Evolutionary conservation across 352 stramenopile genomes (phyloP), one percentile per base, ranked within the genome.

Genomic region (Pythium aristosporum): DNA sequence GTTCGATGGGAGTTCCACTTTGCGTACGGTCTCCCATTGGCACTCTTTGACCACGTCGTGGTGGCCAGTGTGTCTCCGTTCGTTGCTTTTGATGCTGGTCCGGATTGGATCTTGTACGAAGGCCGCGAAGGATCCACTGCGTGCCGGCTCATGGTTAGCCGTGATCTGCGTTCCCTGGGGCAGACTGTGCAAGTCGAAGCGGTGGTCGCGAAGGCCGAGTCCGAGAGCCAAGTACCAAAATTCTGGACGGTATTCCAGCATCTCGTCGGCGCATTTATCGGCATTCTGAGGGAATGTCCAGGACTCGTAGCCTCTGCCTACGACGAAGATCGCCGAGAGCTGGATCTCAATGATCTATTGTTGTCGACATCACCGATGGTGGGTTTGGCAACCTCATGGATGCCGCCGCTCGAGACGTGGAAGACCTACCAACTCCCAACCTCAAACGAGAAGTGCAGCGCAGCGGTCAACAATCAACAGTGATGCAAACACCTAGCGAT

Each of bases 1-100:
- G 58, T 68, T 13, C 54, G 58, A 28, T 72, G 65, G 59, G 59
- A 72, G 23, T 72, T 64, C 34, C 36, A 44, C 5, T 68, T 72
- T 23, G 36, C 52, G 20, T n/a, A 54, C 15, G 50, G 54, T 2
- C 54, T 68, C 11, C 59, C 60, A 2, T 46, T 64, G 21, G 59
- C 55, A 23, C 12, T 72, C 0, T 72, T 65, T 23, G 65, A 68
- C n/a, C 56, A 72, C 15, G 21, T 68, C 21, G 60, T 47, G 0
- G 60, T 68, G 53, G 20, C 43, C 9, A 64, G 43, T n/a, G 21
- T 21, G 18, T 50, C 44, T 18, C 44, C 44, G 44, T 50, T 20
- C 5, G 12, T 50, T 4, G 1, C n/a, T 2, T 50, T 50, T 7
- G 44, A 50, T 9, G 44, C 44, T 23, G 44, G 44, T 18, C 44